A percentile compares a stretch with the other conserved stretches of the same genome.
Conservation (phyloP, 2,329 filamentous ascomycete species). For the Verticillium isaacii region DNA sequence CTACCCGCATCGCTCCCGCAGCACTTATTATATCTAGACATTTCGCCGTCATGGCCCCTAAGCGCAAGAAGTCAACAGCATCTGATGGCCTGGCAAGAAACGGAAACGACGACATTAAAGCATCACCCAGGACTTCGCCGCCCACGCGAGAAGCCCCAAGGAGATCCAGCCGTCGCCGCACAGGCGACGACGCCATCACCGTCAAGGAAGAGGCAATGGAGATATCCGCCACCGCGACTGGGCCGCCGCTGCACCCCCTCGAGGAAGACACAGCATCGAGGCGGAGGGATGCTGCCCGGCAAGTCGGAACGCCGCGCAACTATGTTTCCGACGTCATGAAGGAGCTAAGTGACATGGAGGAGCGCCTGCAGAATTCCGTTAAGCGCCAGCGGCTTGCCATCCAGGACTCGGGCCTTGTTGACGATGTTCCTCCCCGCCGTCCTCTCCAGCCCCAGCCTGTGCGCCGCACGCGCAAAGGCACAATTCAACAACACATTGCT, state of each 20-base stretch:
- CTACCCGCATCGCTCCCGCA: neutral
- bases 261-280: neutral
- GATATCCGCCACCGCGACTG: neutral
- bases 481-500: conserved; percentile 6
- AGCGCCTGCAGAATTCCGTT: conserved; percentile 34
- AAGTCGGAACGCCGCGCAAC: neutral
- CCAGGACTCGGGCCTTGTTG: conserved; percentile 29
- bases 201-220: neutral
- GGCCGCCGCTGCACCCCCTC: neutral
- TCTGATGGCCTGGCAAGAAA: conserved; percentile 9
- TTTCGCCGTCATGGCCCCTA: conserved; percentile 28
- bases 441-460: neutral
- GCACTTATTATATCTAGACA: conserved; percentile 2
- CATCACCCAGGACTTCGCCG: neutral
- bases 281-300: neutral
- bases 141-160: neutral
- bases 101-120: neutral
- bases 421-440: neutral
- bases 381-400: conserved; percentile 43
- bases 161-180: conserved; percentile 6
- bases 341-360: conserved; percentile 46
- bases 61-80: conserved; percentile 29
- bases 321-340: conserved; percentile 25
- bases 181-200: neutral
- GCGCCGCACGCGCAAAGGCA: neutral